Percentiles rank a stretch among this genome's conserved stretches.
phyloP scores from a whole-genome alignment of 1,139 yeast species.

The Citeromyces hawaiiensis region DNA sequence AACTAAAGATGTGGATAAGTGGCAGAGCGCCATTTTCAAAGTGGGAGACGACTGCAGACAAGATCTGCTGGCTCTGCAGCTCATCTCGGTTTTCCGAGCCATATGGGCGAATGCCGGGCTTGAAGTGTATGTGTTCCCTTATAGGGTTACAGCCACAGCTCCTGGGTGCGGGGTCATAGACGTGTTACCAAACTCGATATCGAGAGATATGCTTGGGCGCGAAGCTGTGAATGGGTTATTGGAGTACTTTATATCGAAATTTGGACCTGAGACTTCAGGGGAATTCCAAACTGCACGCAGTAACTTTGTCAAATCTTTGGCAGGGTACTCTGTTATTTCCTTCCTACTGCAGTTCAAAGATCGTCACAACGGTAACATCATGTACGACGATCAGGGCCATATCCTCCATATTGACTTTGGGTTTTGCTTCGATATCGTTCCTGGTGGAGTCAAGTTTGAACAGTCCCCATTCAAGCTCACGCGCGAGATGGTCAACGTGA shows the following conservation, averaged over 20 bases:
- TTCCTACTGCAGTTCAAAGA: constrained; percentile 91
- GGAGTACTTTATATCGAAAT: constrained; percentile 83
- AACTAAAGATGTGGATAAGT: constrained; percentile 28
- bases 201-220: constrained; percentile 97
- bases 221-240: constrained; percentile 96
- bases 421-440: constrained; percentile 95
- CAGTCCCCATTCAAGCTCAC: constrained; percentile 96
- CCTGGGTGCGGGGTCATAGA: constrained; percentile 99
- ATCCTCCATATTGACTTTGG: constrained; percentile 96
- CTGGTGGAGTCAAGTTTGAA: constrained; percentile 97
- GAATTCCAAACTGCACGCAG: constrained; percentile 87
- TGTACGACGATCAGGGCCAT: constrained; percentile 96
- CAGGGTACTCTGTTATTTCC: constrained; percentile 91
- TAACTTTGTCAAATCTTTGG: constrained; percentile 85
- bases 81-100: constrained; percentile 82
- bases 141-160: constrained; percentile 95
- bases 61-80: constrained; percentile 87
- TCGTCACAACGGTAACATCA: constrained; percentile 96
- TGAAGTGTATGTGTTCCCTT: constrained; percentile 84
- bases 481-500: constrained; percentile 88
- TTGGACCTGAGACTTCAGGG: constrained; percentile 85
- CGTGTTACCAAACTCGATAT: constrained; percentile 86
- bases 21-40: constrained; percentile 96
- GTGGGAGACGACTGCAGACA: constrained; percentile 99
- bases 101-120: constrained; percentile 83